phyloP scores from a whole-genome alignment of 2,329 filamentous ascomycete genomes.

The Colletotrichum sp. region DNA sequence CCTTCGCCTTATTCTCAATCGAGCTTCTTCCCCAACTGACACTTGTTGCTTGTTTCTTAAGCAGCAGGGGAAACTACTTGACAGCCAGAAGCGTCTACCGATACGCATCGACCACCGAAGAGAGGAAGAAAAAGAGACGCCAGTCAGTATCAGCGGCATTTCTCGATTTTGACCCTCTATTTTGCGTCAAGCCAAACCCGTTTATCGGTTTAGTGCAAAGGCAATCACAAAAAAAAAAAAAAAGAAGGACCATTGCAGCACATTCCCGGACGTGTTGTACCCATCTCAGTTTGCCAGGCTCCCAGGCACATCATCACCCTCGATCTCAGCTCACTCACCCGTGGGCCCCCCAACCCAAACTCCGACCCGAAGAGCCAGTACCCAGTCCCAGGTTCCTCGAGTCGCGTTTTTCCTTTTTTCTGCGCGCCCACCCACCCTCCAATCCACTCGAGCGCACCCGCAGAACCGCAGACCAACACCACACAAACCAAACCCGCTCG shows the following conservation, averaged over 20 bases:
- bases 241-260: neutral
- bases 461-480: neutral
- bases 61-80: conserved; percentile 37
- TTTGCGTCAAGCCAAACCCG: conserved; percentile 32
- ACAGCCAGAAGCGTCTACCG: conserved; percentile 28
- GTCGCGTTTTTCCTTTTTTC: conserved; percentile 19
- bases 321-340: neutral
- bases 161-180: conserved; percentile 17
- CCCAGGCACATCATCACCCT: neutral
- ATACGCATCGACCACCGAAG: neutral
- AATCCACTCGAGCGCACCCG: neutral
- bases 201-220: conserved; percentile 2
- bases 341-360: neutral
- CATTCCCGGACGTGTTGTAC: neutral
- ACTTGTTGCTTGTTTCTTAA: conserved; percentile 40
- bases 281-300: neutral
- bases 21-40: conserved; percentile 38
- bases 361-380: neutral
- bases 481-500: conserved; percentile 7
- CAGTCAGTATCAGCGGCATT: neutral
- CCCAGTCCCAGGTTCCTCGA: conserved; percentile 6
- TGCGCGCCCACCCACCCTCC: neutral
- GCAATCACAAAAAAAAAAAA: neutral
- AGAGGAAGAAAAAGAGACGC: neutral
- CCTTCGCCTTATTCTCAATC: conserved; percentile 44